Evolutionary conservation across 2,329 filamentous ascomycete species (phyloP), one percentile per base, ranked within the genome.

Genomic region (Mycocentrospora acerina): DNA sequence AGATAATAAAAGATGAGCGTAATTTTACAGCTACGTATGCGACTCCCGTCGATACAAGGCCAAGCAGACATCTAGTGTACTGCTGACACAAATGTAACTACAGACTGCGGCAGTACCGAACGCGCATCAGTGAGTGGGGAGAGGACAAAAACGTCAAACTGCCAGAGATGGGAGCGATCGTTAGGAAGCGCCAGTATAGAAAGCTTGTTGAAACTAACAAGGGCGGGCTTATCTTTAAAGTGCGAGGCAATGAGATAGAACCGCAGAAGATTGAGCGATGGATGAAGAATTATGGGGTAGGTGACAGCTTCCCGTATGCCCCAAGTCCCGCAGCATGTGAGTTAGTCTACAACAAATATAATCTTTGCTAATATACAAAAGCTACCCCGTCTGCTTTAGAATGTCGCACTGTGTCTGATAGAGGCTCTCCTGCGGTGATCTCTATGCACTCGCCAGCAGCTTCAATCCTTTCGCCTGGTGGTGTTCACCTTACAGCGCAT

Each of bases 111-210:
- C 53, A 59, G 28, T 58, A 57, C 29, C 40, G 47, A 19, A 46
- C 34, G 24, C 47, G 44, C 10, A 46, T 57, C 24, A 51, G 15
- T 11, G 33, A 53, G 28, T 57, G 47, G 55, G 34, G 40, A 7
- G 29, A 43, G 10, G 47, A 52, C 37, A 59, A 57, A 35, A 55
- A 59, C 11, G 26, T 55, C 15, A 59, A 53, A 32, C 15, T 37
- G 1, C 8, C 37, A 4, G 55, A 59, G 33, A 57, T 54, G 45
- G 19, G 41, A 29, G 52, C 53, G 7, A 57, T 59, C 9, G 48
- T 59, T 9, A 32, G 52, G 16, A 55, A 51, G 18, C 40, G 18
- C 6, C 52, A 59, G 22, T 28, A 35, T n/a, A 43, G 54, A 24
- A 48, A 46, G 10, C 44, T 59, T n/a, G 9, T 52, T 4, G 45